phyloP scores from a whole-genome alignment of 176 grass and related monocot genomes.

The Oryza coarctata region DNA sequence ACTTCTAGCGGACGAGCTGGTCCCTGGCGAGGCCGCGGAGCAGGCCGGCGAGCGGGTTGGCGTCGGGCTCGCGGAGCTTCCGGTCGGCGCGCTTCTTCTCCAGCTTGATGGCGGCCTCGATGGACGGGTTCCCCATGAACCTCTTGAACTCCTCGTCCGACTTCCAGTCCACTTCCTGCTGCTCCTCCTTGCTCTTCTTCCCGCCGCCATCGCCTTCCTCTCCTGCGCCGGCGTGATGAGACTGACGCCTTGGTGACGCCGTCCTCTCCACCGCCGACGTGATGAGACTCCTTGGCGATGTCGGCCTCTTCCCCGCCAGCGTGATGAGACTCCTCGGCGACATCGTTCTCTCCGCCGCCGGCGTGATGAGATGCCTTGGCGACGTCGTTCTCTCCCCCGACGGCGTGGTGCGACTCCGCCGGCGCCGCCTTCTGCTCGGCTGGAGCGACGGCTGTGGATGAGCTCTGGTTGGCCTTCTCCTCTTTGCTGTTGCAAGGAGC shows the following conservation, averaged over 20 bases:
- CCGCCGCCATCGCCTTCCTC: not conserved
- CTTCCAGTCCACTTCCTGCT: conserved; percentile 97
- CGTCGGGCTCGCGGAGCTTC: conserved; percentile 74
- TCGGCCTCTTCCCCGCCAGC: not conserved
- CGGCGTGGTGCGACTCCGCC: not conserved
- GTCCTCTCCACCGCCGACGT: not conserved
- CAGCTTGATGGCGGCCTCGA: conserved; percentile 88
- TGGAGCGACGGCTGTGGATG: conserved; percentile 43
- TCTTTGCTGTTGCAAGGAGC: conserved; percentile 60
- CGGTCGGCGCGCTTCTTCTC: conserved; percentile 93
- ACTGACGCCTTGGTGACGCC: not conserved
- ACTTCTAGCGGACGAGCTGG: conserved; percentile 69
- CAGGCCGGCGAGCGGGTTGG: conserved; percentile 56
- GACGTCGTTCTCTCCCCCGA: not conserved
- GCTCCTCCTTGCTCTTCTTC: conserved; percentile 47
- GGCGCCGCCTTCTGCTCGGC: conserved; percentile 16
- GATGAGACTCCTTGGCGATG: not conserved
- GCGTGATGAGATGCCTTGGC: not conserved
- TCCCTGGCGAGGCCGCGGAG: conserved; percentile 57
- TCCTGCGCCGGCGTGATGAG: conserved; percentile 16
- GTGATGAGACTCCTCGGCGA: not conserved
- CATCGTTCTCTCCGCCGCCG: conserved; percentile 3
- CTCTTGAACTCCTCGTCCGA: conserved; percentile 97
- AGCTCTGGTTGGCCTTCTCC: not conserved
- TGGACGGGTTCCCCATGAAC: conserved; percentile 98